A percentile compares a stretch with the other conserved stretches of the same genome.
These are phyloP conservation scores for Sarocladiaceae sp. DNA, from an alignment of 2,329 filamentous ascomycete genomes.

Conservation along the genomic window DNA sequence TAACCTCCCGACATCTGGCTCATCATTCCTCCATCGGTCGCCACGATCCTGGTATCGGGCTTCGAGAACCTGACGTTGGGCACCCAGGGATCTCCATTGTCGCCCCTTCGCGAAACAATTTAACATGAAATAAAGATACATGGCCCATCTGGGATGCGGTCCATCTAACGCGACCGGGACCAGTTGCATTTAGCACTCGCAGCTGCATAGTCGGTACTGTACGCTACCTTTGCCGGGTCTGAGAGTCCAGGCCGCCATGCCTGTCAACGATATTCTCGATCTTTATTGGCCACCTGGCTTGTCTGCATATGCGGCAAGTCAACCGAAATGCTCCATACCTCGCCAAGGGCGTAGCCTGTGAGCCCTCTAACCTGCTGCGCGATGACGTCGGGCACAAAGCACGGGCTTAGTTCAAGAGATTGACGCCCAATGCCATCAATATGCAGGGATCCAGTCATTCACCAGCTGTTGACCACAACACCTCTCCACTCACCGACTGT, in stretches of 20 bases:
- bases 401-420: neutral
- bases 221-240: too few relatives aligned
- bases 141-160: too few relatives aligned
- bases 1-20: neutral
- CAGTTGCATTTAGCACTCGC: too few relatives aligned
- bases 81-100: conserved; percentile 1
- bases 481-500: too few relatives aligned
- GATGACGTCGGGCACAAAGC: conserved; percentile 9
- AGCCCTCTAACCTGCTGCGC: neutral
- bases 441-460: neutral
- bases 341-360: neutral
- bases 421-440: neutral
- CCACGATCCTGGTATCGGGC: neutral
- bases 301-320: neutral
- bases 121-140: too few relatives aligned
- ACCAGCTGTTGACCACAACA: too few relatives aligned
- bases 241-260: too few relatives aligned
- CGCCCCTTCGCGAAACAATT: neutral
- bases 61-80: neutral
- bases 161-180: too few relatives aligned
- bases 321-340: neutral
- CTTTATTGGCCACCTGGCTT: too few relatives aligned
- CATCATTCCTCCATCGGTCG: neutral
- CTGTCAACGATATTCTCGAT: too few relatives aligned
- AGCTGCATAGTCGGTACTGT: too few relatives aligned